Base-by-base conservation (phyloP, 768 basidiomycete species). In the Neoboletus brunneissimus region DNA sequence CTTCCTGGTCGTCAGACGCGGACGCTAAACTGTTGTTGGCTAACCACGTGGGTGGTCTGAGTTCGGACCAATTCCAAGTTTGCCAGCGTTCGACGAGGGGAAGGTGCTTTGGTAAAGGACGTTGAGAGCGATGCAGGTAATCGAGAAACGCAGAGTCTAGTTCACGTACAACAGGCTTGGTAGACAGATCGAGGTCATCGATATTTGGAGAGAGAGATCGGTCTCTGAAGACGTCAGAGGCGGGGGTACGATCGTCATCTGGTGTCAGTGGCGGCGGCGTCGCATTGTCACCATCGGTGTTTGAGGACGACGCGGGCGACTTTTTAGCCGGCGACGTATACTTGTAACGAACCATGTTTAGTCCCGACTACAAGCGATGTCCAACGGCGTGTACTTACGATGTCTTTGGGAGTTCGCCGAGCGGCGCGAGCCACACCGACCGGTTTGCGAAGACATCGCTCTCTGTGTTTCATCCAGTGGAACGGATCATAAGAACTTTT, bases 401-500 rank as follows among this genome's bases (percentile, higher is more conserved):
- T 57, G 56, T 61, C 67, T 54, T 66, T 73, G 46, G 57, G 49
- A 4, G 60, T 35, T n/a, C 61, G 63, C 20, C 56, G 58, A 15
- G 41, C 23, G 44, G 53, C 48, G 34, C 63, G 67, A 5, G 57
- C 46, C 2, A 60, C 52, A 11, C 60, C 65, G n/a, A 71, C 64
- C 2, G 70, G 58, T 56, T 76, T 79, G 70, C 79, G 83, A 52
- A 82, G 66, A 67, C 87, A 89, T 31, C 86, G 77, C 40, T 75
- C 75, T 32, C 82, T 77, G 64, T 89, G 87, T 60, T 80, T 84
- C 44, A 72, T 67, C 87, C 87, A 89, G 68, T 89, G 87, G 63
- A 80, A 81, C 31, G 78, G 77, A 62, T 89, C 87, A 61, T 79
- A 89, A 22, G 76, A 75, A 68, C 84, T 86, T 71, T 88, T 88